Evolutionary conservation across 1,284 basidiomycete species (phyloP).

Genomic region (Gymnopus androsaceus): DNA sequence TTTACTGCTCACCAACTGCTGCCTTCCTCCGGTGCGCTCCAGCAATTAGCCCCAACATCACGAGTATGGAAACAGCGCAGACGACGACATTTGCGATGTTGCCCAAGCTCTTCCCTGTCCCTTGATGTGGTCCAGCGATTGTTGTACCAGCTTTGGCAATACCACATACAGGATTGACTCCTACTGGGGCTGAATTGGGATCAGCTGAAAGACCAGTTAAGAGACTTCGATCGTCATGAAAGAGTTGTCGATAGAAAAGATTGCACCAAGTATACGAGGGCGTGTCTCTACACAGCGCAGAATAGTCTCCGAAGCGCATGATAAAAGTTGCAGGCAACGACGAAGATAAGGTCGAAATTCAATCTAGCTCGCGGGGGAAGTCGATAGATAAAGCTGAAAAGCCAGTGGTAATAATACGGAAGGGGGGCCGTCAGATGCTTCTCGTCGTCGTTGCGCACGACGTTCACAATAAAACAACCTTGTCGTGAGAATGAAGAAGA

Average conservation of each 20-base stretch:
- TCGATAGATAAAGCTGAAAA: neutral
- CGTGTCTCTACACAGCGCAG: slow-evolving; percentile 52
- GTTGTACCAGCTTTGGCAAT: slow-evolving; percentile 40
- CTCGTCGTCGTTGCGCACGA: slow-evolving; percentile 1
- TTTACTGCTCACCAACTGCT: slow-evolving; percentile 50
- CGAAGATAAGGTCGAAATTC: neutral
- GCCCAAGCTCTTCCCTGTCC: slow-evolving; percentile 47
- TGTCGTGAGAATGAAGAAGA: slow-evolving; percentile 1
- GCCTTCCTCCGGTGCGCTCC: slow-evolving; percentile 35
- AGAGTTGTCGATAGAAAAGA: slow-evolving; percentile 65
- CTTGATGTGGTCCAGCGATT: slow-evolving; percentile 1
- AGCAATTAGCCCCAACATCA: slow-evolving; percentile 42
- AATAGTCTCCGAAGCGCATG: slow-evolving; percentile 57
- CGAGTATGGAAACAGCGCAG: slow-evolving; percentile 52
- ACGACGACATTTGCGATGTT: slow-evolving; percentile 65
- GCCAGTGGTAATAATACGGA: neutral
- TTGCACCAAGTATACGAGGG: slow-evolving; percentile 75
- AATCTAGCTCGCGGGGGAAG: too few relatives aligned
- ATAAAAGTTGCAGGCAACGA: neutral
- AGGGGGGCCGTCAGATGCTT: neutral
- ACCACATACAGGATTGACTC: slow-evolving; percentile 59
- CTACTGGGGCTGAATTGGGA: slow-evolving; percentile 51
- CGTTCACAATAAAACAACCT: neutral
- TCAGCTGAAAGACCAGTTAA: slow-evolving; percentile 43
- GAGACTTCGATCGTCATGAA: slow-evolving; percentile 28